phyloP scores from a whole-genome alignment of 208 protist genomes.

The Trypanosoma mega region DNA sequence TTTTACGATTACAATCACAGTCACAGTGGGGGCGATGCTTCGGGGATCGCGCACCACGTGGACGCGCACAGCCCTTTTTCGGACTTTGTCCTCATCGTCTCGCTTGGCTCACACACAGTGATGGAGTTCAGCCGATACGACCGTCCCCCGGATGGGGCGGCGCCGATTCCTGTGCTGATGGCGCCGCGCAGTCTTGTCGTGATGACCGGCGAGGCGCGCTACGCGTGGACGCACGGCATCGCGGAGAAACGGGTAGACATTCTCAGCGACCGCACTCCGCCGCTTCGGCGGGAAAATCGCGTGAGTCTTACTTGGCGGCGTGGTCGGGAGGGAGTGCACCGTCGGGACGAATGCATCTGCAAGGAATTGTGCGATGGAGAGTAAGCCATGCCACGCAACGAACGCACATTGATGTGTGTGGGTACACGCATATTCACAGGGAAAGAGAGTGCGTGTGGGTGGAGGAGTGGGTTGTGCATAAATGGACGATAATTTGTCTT shows the following conservation, averaged over 20 bases:
- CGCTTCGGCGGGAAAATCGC: conserved; percentile 39
- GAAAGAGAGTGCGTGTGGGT: no score
- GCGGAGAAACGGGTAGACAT: conserved; percentile 66
- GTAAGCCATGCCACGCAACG: conserved; percentile 7
- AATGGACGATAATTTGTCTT: no score
- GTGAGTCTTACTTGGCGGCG: conserved; percentile 77
- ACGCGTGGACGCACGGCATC: conserved; percentile 80
- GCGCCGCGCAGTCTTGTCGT: conserved; percentile 58
- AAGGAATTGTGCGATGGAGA: conserved; percentile 65
- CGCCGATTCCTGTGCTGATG: conserved; percentile 44
- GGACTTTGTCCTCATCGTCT: conserved; percentile 60
- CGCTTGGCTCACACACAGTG: conserved; percentile 78
- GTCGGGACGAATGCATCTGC: conserved; percentile 43
- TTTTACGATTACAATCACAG: conserved; percentile 69
- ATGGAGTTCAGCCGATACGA: conserved; percentile 72
- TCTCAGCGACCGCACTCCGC: conserved; percentile 50
- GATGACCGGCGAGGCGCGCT: conserved; percentile 63
- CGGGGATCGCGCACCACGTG: conserved; percentile 75
- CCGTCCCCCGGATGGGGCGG: conserved; percentile 23
- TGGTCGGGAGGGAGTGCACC: conserved; percentile 38
- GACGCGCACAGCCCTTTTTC: conserved; percentile 69
- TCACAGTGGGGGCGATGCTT: conserved; percentile 13
- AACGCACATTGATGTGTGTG: background rate
- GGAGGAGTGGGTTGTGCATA: no score
- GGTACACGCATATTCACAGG: no score